These are phyloP conservation scores for Beauveria medogensis DNA, from an alignment of 2,329 filamentous ascomycete species.

Conservation along the genomic window DNA sequence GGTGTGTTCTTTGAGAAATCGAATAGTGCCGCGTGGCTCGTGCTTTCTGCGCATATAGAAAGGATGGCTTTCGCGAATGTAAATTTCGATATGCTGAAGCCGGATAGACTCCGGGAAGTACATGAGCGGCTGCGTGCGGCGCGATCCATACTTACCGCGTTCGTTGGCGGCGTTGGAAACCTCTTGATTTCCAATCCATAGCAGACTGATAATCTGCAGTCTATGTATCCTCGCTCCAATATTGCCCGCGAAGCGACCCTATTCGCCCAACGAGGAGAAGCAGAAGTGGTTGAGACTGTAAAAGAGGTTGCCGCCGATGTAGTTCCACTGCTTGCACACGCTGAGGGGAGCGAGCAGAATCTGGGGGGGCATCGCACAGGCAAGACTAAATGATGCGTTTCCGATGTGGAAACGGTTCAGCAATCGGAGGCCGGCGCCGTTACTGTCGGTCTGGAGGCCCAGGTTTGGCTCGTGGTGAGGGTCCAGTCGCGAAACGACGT, in stretches of 20 bases:
- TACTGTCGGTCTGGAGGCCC: not conserved
- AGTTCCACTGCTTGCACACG: slow-evolving; percentile 33
- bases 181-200: slow-evolving; percentile 31
- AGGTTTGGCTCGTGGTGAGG: slow-evolving; percentile 10
- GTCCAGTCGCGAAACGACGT: slow-evolving; percentile 39
- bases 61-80: slow-evolving; percentile 30
- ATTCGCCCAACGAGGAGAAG: slow-evolving; percentile 46
- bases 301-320: slow-evolving; percentile 34
- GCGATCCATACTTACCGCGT: slow-evolving; percentile 24
- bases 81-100: slow-evolving; percentile 32
- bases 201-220: slow-evolving; percentile 35
- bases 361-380: slow-evolving; percentile 25
- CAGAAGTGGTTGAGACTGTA: slow-evolving; percentile 42
- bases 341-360: slow-evolving; percentile 28
- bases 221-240: slow-evolving; percentile 34
- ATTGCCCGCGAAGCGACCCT: slow-evolving; percentile 36
- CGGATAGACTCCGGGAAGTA: slow-evolving; percentile 29
- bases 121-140: slow-evolving; percentile 28
- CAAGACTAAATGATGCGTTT: slow-evolving; percentile 22
- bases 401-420: slow-evolving; percentile 33
- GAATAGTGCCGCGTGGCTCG: slow-evolving; percentile 21
- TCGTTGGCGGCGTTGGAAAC: slow-evolving; percentile 17
- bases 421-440: slow-evolving; percentile 15
- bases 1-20: slow-evolving; percentile 23
- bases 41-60: slow-evolving; percentile 27